These are phyloP conservation scores for Microbotryum scabiosae DNA, from an alignment of 1,284 basidiomycete genomes.

Conservation along the genomic window DNA sequence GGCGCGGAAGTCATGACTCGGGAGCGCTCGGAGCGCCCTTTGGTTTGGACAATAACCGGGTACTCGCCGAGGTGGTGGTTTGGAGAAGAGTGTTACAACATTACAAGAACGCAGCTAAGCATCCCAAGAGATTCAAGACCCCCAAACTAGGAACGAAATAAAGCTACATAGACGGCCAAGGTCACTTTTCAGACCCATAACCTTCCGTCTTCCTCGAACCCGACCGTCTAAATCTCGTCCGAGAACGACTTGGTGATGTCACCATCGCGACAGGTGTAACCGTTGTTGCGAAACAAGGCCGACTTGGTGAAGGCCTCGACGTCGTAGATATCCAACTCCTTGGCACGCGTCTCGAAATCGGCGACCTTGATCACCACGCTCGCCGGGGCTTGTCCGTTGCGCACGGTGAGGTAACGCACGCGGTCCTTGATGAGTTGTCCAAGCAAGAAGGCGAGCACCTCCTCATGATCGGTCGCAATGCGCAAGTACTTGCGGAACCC, in stretches of 20 bases:
- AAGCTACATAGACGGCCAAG: too few species aligned
- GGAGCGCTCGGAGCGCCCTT: too few species aligned
- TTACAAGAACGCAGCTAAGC: too few species aligned
- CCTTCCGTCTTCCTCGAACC: too few species aligned
- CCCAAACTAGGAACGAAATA: too few species aligned
- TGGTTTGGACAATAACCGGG: too few species aligned
- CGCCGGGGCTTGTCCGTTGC: constrained; percentile 62
- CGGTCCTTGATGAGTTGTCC: constrained; percentile 93
- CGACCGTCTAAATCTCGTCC: not conserved
- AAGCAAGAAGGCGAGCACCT: constrained; percentile 86
- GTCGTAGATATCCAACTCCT: constrained; percentile 91
- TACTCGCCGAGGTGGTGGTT: too few species aligned
- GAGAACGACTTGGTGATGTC: constrained; percentile 5
- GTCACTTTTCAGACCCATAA: too few species aligned
- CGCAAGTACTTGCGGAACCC: constrained; percentile 75
- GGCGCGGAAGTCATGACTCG: too few species aligned
- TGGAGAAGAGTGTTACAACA: too few species aligned
- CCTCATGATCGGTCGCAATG: constrained; percentile 85
- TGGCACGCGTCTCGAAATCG: constrained; percentile 80
- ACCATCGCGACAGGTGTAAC: constrained; percentile 53
- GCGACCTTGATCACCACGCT: constrained; percentile 59
- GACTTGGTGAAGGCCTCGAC: constrained; percentile 74
- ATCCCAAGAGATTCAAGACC: too few species aligned
- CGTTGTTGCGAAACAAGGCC: constrained; percentile 79
- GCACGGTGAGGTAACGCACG: constrained; percentile 69